Evolutionary conservation across 2,329 filamentous ascomycete species (phyloP), one percentile per base, ranked within the genome.

Genomic region (Herpotrichia juniperi): DNA sequence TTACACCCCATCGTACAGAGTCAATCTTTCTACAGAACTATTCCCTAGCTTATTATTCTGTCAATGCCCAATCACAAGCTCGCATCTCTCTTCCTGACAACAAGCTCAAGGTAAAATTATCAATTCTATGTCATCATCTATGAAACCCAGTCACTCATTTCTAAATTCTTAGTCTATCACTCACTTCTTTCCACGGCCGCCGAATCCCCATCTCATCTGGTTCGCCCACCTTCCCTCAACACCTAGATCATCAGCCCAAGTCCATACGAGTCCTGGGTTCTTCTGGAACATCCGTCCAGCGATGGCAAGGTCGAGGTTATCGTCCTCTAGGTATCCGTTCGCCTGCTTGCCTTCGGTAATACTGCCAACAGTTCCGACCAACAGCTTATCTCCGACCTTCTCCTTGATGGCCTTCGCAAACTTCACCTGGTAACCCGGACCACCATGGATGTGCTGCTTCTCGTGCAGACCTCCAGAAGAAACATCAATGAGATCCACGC

Each of bases 401-500:
- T 86, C 79, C 67, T 93, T 90, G 57, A 96, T 84, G 26, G 81
- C 78, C 42, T 85, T 84, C 0, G 91, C 88, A 48, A 94, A 84
- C 34, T 87, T 84, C 19, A 87, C 82, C 77, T 96, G 92, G 79
- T 90, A 93, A 0, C 80, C 87, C 1, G 87, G 85, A 39, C 83
- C 81, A 11, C 80, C 64, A 17, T 79, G 76, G 57, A 91, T 84
- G 68, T 85, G 78, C 67, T 89, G 86, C 39, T 74, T 70, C 30
- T 78, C 73, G 68, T 86, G 83, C 68, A 90, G 89, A 32, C 90
- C 93, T 28, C 87, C 91, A 1, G 86, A 87, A 62, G 87, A 91
- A 51, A 96, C 85, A 70, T 97, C 93, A 25, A 96, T 80, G 14
- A 96, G 78, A 69, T 97, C 93, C 37, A 96, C 82, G 25, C 93